Base-by-base conservation (phyloP, 371 early-diverging fungal genomes). In the Lichtheimia corymbifera region DNA sequence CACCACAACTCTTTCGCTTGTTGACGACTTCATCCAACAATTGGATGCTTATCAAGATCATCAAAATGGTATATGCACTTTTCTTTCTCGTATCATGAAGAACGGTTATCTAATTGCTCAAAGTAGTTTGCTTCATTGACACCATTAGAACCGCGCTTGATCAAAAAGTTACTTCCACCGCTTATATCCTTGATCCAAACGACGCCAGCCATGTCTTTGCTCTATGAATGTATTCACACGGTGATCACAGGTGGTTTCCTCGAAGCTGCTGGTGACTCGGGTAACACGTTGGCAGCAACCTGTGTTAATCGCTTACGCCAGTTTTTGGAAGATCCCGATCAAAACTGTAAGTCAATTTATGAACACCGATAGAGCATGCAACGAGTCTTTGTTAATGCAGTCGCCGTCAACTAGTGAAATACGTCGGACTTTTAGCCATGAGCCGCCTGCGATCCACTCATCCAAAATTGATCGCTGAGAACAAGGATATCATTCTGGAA, bases 31-130 rank as follows among this genome's bases (percentile, higher is more conserved):
- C 93, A 5, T 78, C 85, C 13, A 97, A 97, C 73, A 97, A 96
- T 74, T 98, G 97, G 98, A 96, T 97, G 93, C 83, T 96, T 24
- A 97, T 98, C 76, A 98, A 98, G 68, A 92, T 97, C 25, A 93
- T 97, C 63, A 98, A 98, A 73, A 76, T 98, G 79, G 94, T 91
- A 83, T 61, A 17, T 18, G 2, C 14, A 28, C 18, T 6, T 20
- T 43, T 35, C 44, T 5, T 49, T 44, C 42, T 20, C 18, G 50
- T 13, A 20, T 50, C 30, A 5, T 43, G 25, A n/a, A 17, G 11
- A 18, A 56, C 27, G 24, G 14, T 30, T 20, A 15, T 20, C 20
- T 52, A 41, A 42, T 47, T 15, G 41, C 3, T 54, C 15, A 22
- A 47, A 53, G 0, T 72, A 93, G 90, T 97, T 98, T 83, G 95